Evolutionary conservation across 2,329 filamentous ascomycete species (phyloP), one percentile per base, ranked within the genome.

Genomic region (Raffaelea albimanens): DNA sequence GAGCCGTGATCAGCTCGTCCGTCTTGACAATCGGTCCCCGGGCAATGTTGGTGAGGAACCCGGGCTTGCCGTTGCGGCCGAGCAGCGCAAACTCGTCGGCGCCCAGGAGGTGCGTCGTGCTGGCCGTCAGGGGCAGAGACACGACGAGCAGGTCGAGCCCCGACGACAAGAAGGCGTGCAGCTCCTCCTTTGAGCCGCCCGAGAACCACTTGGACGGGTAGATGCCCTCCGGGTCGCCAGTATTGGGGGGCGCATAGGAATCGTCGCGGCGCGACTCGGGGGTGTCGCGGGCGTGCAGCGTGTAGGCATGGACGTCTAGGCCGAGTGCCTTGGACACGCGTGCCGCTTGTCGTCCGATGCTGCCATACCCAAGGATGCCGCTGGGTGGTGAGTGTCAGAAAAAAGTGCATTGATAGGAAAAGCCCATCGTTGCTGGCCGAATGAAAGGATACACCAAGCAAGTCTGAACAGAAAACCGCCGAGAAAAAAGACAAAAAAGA

Each of bases 281-380:
- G 0, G 84, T 87, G 9, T 68, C 61, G n/a, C 83, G 80, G 1
- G 83, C 76, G 22, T 77, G 78, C 0, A 85, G 80, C 0, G 85
- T 91, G 66, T 85, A 89, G 1, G 85, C 86, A 58, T 88, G 71
- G 0, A 91, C 76, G 23, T 79, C 71, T 74, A 87, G 82, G 18
- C 85, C 86, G 56, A 87, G 63, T 2, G 82, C 81, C 14, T 70
- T 70, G 11, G 76, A 76, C 3, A 87, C 71, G 9, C 72, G 69
- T 3, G 73, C 75, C 4, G 66, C 66, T 49, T 78, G 74, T 1
- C 75, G 66, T 9, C 75, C 75, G 46, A 78, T 77, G 46, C 64
- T 66, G 14, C 75, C 74, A 51, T 78, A 78, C 8, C 75, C 74
- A 3, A 78, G 62, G 21, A 78, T 72, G 3, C 72, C 72, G 42